Base-by-base conservation (phyloP, 2,329 filamentous ascomycete genomes). In the Aspergillus ibericus region DNA sequence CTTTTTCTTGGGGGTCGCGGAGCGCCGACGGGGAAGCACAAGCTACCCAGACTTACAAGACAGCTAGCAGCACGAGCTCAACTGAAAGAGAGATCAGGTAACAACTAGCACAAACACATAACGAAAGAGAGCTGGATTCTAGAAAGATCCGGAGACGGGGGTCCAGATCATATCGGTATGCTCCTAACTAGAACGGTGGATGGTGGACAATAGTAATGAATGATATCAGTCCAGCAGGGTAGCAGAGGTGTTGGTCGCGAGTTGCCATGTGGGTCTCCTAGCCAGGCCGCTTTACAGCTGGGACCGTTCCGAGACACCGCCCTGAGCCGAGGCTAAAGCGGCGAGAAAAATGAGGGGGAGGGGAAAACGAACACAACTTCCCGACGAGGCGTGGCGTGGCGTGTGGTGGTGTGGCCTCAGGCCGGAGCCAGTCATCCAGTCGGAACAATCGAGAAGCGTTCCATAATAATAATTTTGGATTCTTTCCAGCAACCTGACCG, bases 261-360 rank as follows among this genome's bases (percentile, higher is more conserved):
- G 38, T 42, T 12, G 29, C 29, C 29, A n/a, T 53, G 12, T 16
- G 9, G 35, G 22, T 35, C 13, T 36, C 10, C 29, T 6, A 18
- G 20, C 25, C 12, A 2, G 16, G 44, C 44, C 25, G 44, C 44
- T 48, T 48, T 48, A 9, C 3, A 10, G 29, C 5, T 7, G 5
- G 44, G 16, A 8, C 15, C 3, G 22, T 15, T 16, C 0, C 3
- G 8, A 7, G 7, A 47, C n/a, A 48, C 44, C 44, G 44, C 44
- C 44, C 32, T 32, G 9, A 6, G 42, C 13, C 2, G 6, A 13
- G 2, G 16, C 49, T 34, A 66, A 62, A 62, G 63, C 63, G 52
- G 66, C 66, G 36, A 42, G 15, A 7, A 25, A 53, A 66, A 66
- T 50, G 66, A 66, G 63, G 65, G 65, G 65, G 59, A 61, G 56